These are phyloP conservation scores for Exserohilum turcica DNA, from an alignment of 2,329 filamentous ascomycete genomes.

Conservation along the genomic window DNA sequence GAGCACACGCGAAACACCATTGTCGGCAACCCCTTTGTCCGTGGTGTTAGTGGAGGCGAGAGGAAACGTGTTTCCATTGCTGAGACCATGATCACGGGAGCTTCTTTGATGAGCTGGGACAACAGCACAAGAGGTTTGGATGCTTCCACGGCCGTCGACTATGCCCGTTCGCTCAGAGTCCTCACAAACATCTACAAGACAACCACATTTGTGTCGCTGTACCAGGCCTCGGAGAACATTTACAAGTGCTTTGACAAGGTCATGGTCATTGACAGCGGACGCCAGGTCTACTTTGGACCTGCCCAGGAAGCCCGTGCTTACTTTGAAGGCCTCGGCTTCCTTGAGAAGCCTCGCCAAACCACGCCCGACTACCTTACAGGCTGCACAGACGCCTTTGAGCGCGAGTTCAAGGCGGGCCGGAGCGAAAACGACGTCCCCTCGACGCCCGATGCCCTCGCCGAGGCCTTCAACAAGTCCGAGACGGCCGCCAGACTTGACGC, in stretches of 20 bases:
- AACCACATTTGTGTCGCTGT: constrained; percentile 83
- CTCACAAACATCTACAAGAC: constrained; percentile 84
- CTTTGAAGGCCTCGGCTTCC: constrained; percentile 78
- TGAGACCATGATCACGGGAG: constrained; percentile 78
- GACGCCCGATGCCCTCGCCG: constrained; percentile 67
- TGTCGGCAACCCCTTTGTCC: constrained; percentile 80
- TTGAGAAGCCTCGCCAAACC: constrained; percentile 75
- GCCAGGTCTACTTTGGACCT: constrained; percentile 77
- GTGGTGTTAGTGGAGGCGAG: constrained; percentile 78
- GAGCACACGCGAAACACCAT: constrained; percentile 85
- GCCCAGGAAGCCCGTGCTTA: constrained; percentile 70
- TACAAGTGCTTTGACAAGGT: constrained; percentile 84
- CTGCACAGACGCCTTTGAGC: constrained; percentile 82
- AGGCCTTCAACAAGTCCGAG: constrained; percentile 71
- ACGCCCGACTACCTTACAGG: constrained; percentile 82
- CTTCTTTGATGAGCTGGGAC: constrained; percentile 70
- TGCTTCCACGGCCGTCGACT: constrained; percentile 56
- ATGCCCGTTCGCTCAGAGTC: constrained; percentile 54
- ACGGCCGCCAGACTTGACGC: constrained; percentile 61
- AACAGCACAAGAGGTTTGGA: constrained; percentile 57
- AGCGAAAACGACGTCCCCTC: constrained; percentile 71
- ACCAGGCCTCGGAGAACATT: constrained; percentile 84
- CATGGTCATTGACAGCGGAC: constrained; percentile 76
- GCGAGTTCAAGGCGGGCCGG: constrained; percentile 72
- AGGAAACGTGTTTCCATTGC: constrained; percentile 81